Evolutionary conservation across 495 filamentous ascomycete species (phyloP).

Genomic region (Neurospora sp.): DNA sequence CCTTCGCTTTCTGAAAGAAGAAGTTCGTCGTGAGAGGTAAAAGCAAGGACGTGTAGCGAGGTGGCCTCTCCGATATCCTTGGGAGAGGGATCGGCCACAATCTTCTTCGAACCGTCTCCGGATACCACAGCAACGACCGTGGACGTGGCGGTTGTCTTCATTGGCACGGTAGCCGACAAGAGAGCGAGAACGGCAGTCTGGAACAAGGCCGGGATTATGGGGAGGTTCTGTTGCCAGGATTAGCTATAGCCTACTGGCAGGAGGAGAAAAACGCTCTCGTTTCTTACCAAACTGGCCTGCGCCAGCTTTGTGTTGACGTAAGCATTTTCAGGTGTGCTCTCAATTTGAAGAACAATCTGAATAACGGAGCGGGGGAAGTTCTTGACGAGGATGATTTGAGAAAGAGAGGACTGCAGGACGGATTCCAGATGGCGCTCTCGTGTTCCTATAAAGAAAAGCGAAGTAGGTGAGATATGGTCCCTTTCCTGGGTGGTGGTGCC

Average conservation of each 20-base stretch:
- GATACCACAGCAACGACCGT: slow-evolving; percentile 49
- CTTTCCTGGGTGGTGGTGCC: slow-evolving; percentile 10
- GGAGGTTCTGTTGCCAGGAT: slow-evolving; percentile 47
- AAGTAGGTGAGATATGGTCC: slow-evolving; percentile 27
- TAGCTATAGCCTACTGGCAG: neutral
- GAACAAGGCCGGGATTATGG: slow-evolving; percentile 62
- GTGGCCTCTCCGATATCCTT: slow-evolving; percentile 44
- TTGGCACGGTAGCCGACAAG: slow-evolving; percentile 62
- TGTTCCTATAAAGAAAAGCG: slow-evolving; percentile 40
- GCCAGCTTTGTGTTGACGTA: slow-evolving; percentile 40
- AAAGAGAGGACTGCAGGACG: slow-evolving; percentile 53
- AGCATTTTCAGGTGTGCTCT: slow-evolving; percentile 44
- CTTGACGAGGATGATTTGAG: slow-evolving; percentile 56
- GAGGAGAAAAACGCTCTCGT: slow-evolving; percentile 7
- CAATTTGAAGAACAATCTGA: slow-evolving; percentile 57
- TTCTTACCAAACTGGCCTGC: slow-evolving; percentile 38
- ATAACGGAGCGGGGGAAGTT: slow-evolving; percentile 59
- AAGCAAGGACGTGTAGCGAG: slow-evolving; percentile 69
- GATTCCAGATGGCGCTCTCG: slow-evolving; percentile 65
- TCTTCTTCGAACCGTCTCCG: slow-evolving; percentile 30
- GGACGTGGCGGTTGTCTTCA: slow-evolving; percentile 58
- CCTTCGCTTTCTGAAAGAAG: slow-evolving; percentile 76
- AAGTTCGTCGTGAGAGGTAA: slow-evolving; percentile 63
- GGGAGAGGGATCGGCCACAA: slow-evolving; percentile 46
- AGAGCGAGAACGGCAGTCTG: slow-evolving; percentile 66